These are phyloP conservation scores for Malassezia globosa DNA, from an alignment of 1,284 basidiomycete species.

Conservation along the genomic window DNA sequence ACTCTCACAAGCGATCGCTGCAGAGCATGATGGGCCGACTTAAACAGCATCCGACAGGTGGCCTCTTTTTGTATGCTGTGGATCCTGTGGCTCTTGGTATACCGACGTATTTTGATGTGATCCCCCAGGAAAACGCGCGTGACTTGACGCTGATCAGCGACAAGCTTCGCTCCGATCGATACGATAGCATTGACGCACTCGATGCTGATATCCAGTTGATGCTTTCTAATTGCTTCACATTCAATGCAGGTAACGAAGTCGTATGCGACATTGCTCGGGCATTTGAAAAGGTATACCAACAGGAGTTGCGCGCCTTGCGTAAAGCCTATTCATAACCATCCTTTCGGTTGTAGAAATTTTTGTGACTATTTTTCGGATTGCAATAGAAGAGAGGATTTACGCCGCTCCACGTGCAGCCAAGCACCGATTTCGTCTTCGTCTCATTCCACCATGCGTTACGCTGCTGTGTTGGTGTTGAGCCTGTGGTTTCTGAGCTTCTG, in stretches of 20 bases:
- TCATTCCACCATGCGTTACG: neutral
- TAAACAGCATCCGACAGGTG: constrained; percentile 24
- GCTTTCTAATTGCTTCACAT: constrained; percentile 70
- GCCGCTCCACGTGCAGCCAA: no score
- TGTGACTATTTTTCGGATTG: no score
- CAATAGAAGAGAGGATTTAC: no score
- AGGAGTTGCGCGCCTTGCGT: constrained; percentile 24
- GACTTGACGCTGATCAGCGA: constrained; percentile 71
- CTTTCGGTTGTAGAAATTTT: no score
- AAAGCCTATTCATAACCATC: neutral
- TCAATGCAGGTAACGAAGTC: constrained; percentile 69
- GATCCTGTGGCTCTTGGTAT: constrained; percentile 57
- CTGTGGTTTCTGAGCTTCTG: neutral
- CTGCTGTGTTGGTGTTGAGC: neutral
- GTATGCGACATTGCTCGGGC: constrained; percentile 53
- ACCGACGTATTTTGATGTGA: constrained; percentile 69
- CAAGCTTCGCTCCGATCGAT: constrained; percentile 72
- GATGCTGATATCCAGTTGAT: constrained; percentile 74
- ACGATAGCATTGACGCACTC: constrained; percentile 63
- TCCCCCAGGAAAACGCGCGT: constrained; percentile 70
- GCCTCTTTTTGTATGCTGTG: constrained; percentile 58
- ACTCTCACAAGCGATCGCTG: constrained; percentile 69
- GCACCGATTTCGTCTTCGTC: no score
- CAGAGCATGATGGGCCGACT: constrained; percentile 59
- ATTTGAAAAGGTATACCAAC: constrained; percentile 46